phyloP scores from a whole-genome alignment of 2,329 filamentous ascomycete species.

The Penicillium expansum region DNA sequence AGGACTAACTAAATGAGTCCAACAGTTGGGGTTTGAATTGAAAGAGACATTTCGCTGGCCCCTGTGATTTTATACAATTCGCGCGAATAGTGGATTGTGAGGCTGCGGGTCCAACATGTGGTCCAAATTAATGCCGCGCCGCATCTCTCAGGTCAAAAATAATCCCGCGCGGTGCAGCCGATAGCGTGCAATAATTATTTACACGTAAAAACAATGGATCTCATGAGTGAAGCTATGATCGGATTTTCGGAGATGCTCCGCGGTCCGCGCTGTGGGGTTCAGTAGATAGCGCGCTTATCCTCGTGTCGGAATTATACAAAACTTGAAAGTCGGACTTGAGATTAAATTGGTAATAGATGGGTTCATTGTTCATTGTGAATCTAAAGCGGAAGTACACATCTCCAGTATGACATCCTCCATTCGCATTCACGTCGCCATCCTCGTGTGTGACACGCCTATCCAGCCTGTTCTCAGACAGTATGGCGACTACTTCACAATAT shows the following conservation, averaged over 20 bases:
- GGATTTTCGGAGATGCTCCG: constrained; percentile 2
- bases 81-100: background rate
- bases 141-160: background rate
- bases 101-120: background rate
- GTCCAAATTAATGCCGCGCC: no score
- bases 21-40: background rate
- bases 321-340: background rate
- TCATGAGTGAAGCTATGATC: background rate
- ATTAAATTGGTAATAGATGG: background rate
- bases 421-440: constrained; percentile 24
- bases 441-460: constrained; percentile 34
- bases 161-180: background rate
- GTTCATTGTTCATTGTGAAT: background rate
- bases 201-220: background rate
- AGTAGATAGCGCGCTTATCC: constrained; percentile 9
- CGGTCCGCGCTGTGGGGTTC: constrained; percentile 19
- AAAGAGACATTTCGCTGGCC: background rate
- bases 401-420: background rate
- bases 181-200: background rate
- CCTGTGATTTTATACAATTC: constrained; percentile 7
- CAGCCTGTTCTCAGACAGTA: constrained; percentile 27
- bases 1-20: background rate
- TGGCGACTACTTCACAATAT: constrained; percentile 24
- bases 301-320: background rate
- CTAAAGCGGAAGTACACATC: background rate